phyloP scores from a whole-genome alignment of 257 asterid species.

The Orobanche coerulescens region DNA sequence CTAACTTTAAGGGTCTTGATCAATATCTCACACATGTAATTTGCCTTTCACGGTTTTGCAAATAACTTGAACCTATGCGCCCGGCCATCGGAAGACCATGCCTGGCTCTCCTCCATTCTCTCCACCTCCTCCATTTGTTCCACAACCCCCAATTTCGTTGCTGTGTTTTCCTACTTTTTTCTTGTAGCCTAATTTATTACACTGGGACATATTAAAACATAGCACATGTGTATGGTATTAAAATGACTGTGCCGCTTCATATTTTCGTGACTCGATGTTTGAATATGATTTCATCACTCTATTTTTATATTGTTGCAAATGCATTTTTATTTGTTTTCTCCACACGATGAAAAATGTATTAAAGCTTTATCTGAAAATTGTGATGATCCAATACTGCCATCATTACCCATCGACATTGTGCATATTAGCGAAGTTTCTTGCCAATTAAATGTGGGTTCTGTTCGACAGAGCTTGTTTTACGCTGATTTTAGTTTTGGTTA shows the following conservation, averaged over 20 bases:
- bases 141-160: slow-evolving; percentile 73
- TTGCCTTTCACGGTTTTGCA: slow-evolving; percentile 60
- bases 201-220: no score
- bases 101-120: slow-evolving; percentile 99
- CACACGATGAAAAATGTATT: no score
- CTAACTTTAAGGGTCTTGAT: neutral
- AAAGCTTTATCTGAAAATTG: no score
- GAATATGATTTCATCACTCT: neutral
- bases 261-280: neutral
- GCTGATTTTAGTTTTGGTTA: neutral
- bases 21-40: slow-evolving; percentile 21
- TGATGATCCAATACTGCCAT: no score
- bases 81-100: slow-evolving; percentile 96
- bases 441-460: neutral
- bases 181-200: no score
- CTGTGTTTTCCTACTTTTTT: slow-evolving; percentile 41
- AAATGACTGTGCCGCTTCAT: neutral
- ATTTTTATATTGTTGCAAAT: neutral
- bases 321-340: neutral
- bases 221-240: no score
- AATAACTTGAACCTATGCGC: slow-evolving; percentile 85
- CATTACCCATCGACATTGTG: neutral
- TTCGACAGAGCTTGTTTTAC: neutral
- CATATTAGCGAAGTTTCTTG: neutral
- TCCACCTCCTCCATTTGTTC: slow-evolving; percentile 98